Percentiles rank a stretch among this genome's conserved stretches.
These are phyloP conservation scores for Ricinus communis DNA, from an alignment of 345 rosid species.

Conservation along the genomic window DNA sequence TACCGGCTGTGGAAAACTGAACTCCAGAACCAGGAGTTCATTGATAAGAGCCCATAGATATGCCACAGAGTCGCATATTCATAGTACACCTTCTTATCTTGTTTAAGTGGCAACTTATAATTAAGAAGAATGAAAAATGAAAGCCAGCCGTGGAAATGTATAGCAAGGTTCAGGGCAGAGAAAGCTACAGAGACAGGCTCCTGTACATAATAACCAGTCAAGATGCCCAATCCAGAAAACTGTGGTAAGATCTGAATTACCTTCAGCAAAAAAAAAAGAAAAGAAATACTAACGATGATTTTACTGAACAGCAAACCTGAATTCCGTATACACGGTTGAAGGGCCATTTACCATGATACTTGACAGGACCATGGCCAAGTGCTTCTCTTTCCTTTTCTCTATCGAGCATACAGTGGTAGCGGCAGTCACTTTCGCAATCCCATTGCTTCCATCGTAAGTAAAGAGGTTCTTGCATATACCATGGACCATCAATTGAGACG, in stretches of 20 bases:
- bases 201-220: conserved; percentile 33
- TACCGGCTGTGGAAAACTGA: conserved; percentile 80
- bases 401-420: conserved; percentile 72
- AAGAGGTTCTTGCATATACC: conserved; percentile 89
- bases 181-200: conserved; percentile 85
- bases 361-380: conserved; percentile 64
- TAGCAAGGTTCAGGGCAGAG: conserved; percentile 71
- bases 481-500: conserved; percentile 62
- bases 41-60: conserved; percentile 61
- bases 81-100: conserved; percentile 64
- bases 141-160: conserved; percentile 88
- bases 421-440: conserved; percentile 72
- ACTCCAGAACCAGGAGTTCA: conserved; percentile 93
- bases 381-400: conserved; percentile 73
- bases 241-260: neutral
- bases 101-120: conserved; percentile 70
- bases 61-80: conserved; percentile 76
- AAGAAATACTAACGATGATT: neutral
- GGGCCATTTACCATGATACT: conserved; percentile 93
- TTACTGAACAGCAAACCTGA: conserved; percentile 42
- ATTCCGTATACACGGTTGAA: conserved; percentile 74
- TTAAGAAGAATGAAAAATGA: conserved; percentile 79
- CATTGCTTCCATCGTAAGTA: conserved; percentile 81
- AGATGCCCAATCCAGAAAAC: neutral
- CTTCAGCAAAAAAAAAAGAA: neutral